Conservation (phyloP, 1,139 yeast genomes). For the Debaryomyces fabryi region DNA sequence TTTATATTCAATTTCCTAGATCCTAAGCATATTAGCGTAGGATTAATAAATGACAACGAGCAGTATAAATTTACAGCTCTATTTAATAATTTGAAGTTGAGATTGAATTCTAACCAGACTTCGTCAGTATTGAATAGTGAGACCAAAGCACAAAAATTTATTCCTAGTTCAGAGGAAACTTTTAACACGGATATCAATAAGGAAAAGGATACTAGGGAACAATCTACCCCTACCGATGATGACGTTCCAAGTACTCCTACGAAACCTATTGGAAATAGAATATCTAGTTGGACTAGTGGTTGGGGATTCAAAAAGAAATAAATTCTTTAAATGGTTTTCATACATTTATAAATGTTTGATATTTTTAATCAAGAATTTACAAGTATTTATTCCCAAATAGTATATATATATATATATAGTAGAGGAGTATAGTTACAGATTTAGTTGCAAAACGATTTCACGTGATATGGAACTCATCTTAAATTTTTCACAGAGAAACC, state of each 20-base stretch:
- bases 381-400: not conserved
- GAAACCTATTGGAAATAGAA: slow-evolving; percentile 9
- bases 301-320: slow-evolving; percentile 23
- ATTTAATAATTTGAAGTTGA: slow-evolving; percentile 30
- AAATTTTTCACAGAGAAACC: slow-evolving; percentile 6
- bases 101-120: slow-evolving; percentile 15
- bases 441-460: slow-evolving; percentile 3
- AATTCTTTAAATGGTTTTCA: not conserved
- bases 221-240: not conserved
- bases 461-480: slow-evolving; percentile 2
- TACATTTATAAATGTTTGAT: not conserved
- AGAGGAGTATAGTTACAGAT: not conserved
- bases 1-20: slow-evolving; percentile 85
- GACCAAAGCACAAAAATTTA: slow-evolving; percentile 22
- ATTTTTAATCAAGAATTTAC: too few species aligned
- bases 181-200: not conserved
- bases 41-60: slow-evolving; percentile 20
- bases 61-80: slow-evolving; percentile 28
- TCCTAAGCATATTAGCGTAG: slow-evolving; percentile 65
- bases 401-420: not conserved
- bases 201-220: slow-evolving; percentile 10
- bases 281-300: slow-evolving; percentile 14
- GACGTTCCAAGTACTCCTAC: not conserved
- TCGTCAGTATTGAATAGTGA: slow-evolving; percentile 9
- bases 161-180: slow-evolving; percentile 8